Percentiles rank a stretch among this genome's conserved stretches.
phyloP scores from a whole-genome alignment of 73 alveolate genomes.

The Symbiodinium pilosum region DNA sequence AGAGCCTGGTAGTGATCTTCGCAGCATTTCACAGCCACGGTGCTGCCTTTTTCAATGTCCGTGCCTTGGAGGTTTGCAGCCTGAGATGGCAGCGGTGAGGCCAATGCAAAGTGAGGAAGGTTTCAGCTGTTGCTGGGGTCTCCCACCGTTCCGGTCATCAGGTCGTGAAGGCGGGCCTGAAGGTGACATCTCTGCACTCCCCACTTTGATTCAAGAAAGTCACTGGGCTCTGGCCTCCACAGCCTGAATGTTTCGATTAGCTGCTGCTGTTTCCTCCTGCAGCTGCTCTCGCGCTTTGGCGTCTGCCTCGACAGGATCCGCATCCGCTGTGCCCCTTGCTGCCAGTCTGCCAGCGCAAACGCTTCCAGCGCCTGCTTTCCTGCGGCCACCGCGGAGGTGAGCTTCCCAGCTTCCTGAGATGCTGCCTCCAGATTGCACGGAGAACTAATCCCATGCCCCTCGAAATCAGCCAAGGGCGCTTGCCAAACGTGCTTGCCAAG shows the following conservation, averaged over 20 bases:
- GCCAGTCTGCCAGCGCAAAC: not conserved
- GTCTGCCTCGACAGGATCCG: not conserved
- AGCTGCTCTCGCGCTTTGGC: not conserved
- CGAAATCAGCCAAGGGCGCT: too few relatives aligned
- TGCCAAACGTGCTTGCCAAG: too few relatives aligned
- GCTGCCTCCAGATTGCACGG: not conserved
- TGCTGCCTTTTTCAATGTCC: too few relatives aligned
- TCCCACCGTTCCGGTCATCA: not conserved
- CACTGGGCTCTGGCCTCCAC: not conserved
- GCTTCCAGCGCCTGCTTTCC: not conserved
- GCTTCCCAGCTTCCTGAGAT: not conserved
- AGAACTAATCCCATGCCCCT: too few relatives aligned
- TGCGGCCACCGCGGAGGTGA: not conserved
- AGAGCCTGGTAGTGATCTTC: not conserved
- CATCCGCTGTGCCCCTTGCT: too few relatives aligned
- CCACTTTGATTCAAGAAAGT: too few relatives aligned
- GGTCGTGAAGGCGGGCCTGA: not conserved
- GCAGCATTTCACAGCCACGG: too few relatives aligned
- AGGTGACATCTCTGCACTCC: not conserved
- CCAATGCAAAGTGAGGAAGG: not conserved
- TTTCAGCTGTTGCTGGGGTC: not conserved
- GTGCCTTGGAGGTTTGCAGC: conserved; percentile 2
- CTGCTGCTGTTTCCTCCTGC: not conserved
- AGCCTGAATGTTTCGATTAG: not conserved
- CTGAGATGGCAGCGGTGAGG: not conserved